phyloP scores from a whole-genome alignment of 1,284 basidiomycete species.

The Sanghuangporus baumii region DNA sequence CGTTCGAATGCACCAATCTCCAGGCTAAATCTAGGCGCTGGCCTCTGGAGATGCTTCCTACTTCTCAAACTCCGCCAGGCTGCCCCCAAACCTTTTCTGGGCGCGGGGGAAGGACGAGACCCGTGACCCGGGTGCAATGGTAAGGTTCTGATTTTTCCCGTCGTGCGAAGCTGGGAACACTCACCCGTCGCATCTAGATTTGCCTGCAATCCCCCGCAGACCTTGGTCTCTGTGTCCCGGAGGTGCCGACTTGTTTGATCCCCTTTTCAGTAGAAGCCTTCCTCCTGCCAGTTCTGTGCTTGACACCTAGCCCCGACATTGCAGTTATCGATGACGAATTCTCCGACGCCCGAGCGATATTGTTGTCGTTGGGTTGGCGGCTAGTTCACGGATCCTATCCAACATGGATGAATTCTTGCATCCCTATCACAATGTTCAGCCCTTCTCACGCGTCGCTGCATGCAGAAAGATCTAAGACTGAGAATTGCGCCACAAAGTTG shows the following conservation, averaged over 20 bases:
- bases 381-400: neutral
- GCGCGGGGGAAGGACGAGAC: neutral
- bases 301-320: neutral
- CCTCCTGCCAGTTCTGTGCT: neutral
- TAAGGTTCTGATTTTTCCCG: neutral
- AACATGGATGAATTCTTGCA: neutral
- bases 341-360: neutral
- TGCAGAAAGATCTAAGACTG: neutral
- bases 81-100: neutral
- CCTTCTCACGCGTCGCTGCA: neutral
- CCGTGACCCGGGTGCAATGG: neutral
- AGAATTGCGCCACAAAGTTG: neutral
- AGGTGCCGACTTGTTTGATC: neutral
- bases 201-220: neutral
- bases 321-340: neutral
- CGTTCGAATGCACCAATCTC: neutral
- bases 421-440: neutral
- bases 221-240: neutral
- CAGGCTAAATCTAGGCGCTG: neutral
- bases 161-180: neutral
- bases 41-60: neutral
- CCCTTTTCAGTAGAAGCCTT: neutral
- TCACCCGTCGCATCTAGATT: neutral
- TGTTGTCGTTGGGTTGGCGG: neutral
- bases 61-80: neutral